Evolutionary conservation across 345 rosid genomes (phyloP).

Genomic region (Linum tenue): DNA sequence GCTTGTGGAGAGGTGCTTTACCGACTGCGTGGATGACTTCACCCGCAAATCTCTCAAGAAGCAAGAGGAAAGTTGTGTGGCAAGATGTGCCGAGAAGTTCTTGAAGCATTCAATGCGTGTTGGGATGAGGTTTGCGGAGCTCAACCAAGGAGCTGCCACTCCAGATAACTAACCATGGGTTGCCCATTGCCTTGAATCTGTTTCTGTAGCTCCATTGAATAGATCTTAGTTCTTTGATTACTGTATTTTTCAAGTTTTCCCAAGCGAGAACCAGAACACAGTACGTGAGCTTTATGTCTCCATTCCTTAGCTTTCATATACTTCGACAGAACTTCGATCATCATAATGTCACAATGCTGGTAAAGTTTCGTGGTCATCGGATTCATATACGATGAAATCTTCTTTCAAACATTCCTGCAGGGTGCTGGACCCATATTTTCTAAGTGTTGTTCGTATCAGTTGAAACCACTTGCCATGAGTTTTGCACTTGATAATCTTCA

Average conservation of each 20-base stretch:
- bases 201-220: too few species aligned
- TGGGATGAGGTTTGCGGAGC: slow-evolving; percentile 91
- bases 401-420: background rate
- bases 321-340: background rate
- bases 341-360: background rate
- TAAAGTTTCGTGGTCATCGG: background rate
- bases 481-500: too few species aligned
- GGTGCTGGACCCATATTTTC: background rate
- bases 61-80: slow-evolving; percentile 89
- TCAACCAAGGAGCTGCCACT: slow-evolving; percentile 27
- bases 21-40: slow-evolving; percentile 76
- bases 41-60: slow-evolving; percentile 77
- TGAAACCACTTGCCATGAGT: too few species aligned
- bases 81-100: slow-evolving; percentile 87
- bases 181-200: background rate
- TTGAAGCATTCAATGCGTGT: slow-evolving; percentile 93
- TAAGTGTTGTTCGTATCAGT: background rate
- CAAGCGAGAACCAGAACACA: background rate
- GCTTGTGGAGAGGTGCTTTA: slow-evolving; percentile 84
- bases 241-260: background rate
- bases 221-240: background rate
- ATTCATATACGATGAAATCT: background rate
- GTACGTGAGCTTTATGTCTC: background rate
- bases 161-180: slow-evolving; percentile 5
- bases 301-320: background rate